Evolutionary conservation across 495 filamentous ascomycete species (phyloP).

Genomic region (Geoglossum glabrum): DNA sequence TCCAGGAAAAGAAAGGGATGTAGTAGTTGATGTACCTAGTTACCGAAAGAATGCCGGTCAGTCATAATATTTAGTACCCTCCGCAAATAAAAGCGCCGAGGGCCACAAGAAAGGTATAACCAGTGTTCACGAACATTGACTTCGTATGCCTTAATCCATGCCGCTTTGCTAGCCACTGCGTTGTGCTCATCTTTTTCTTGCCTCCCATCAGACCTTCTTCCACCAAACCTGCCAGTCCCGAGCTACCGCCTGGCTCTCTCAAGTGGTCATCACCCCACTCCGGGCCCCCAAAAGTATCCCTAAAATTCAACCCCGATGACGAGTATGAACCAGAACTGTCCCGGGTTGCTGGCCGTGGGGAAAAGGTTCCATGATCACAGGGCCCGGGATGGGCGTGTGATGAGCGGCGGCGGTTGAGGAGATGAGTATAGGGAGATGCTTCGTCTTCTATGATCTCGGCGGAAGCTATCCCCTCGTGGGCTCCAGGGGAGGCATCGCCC

Average conservation of each 20-base stretch:
- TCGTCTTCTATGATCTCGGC: not conserved
- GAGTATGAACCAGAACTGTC: slow-evolving; percentile 12
- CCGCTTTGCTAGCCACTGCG: slow-evolving; percentile 36
- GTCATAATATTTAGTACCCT: not conserved
- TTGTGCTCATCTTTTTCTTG: slow-evolving; percentile 40
- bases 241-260: slow-evolving; percentile 2
- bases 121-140: slow-evolving; percentile 27
- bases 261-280: slow-evolving; percentile 6
- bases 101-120: not conserved
- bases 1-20: slow-evolving; percentile 77
- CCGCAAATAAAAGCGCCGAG: not conserved
- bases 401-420: slow-evolving; percentile 14
- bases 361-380: slow-evolving; percentile 67
- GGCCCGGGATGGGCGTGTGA: slow-evolving; percentile 18
- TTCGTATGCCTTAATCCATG: slow-evolving; percentile 37
- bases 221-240: not conserved
- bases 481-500: not conserved
- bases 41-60: not conserved
- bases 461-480: not conserved
- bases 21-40: slow-evolving; percentile 82
- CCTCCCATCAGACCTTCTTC: slow-evolving; percentile 19
- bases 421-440: slow-evolving; percentile 2
- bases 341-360: slow-evolving; percentile 35
- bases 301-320: not conserved
- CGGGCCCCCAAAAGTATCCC: slow-evolving; percentile 10